A percentile compares a stretch with the other conserved stretches of the same genome.
These are phyloP conservation scores for Lathyrus sativus DNA, from an alignment of 306 rosid genomes.

Conservation along the genomic window DNA sequence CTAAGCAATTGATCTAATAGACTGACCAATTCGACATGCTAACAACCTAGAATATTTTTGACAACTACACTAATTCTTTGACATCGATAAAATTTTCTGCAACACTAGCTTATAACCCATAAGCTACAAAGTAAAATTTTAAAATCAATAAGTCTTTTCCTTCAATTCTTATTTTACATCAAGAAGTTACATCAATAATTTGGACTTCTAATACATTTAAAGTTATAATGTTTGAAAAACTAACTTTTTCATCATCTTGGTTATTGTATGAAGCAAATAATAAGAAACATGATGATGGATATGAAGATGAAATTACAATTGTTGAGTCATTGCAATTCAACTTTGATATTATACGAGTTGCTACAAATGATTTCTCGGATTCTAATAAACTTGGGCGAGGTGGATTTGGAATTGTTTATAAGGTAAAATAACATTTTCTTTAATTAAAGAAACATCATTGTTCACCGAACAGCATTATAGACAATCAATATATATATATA, in stretches of 20 bases:
- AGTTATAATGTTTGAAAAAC: background rate
- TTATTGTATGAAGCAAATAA: background rate
- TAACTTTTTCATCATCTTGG: background rate
- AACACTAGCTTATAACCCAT: too few species aligned
- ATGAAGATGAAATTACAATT: conserved; percentile 27
- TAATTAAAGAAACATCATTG: background rate
- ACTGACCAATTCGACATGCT: too few species aligned
- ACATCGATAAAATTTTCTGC: too few species aligned
- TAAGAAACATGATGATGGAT: background rate
- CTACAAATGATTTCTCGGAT: conserved; percentile 41
- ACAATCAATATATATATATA: too few species aligned
- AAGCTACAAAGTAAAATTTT: too few species aligned
- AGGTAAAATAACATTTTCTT: background rate
- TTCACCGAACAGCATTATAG: background rate
- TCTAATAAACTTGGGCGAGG: conserved; percentile 46
- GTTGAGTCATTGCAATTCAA: conserved; percentile 31
- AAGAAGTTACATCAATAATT: too few species aligned
- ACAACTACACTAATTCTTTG: too few species aligned
- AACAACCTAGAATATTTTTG: too few species aligned
- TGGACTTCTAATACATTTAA: background rate
- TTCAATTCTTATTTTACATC: too few species aligned
- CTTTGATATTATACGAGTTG: conserved; percentile 35
- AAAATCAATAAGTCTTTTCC: too few species aligned
- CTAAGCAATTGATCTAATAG: too few species aligned
- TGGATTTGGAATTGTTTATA: conserved; percentile 46